Percentiles rank a stretch among this genome's conserved stretches.
phyloP scores from a whole-genome alignment of 257 asterid genomes.

The Ilex asprella region DNA sequence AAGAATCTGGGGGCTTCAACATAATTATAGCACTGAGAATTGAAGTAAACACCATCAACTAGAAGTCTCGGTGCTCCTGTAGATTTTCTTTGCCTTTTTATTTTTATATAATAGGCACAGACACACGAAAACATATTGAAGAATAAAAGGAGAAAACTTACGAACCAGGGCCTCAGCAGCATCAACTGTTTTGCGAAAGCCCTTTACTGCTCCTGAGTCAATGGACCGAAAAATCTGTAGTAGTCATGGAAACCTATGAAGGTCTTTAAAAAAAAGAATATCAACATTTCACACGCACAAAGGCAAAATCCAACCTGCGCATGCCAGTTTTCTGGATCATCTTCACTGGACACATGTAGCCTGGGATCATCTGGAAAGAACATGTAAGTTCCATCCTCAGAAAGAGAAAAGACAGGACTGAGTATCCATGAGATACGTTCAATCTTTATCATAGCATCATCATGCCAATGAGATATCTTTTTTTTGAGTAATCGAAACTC shows the following conservation, averaged over 20 bases:
- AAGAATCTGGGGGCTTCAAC: not conserved
- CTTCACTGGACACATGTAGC: constrained; percentile 46
- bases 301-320: constrained; percentile 58
- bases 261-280: constrained; percentile 12
- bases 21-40: too few relatives aligned
- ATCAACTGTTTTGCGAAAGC: constrained; percentile 60
- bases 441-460: constrained; percentile 85
- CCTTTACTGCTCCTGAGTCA: constrained; percentile 83
- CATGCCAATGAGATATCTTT: constrained; percentile 62
- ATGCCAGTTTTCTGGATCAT: constrained; percentile 75
- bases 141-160: constrained; percentile 4
- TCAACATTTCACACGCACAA: constrained; percentile 16
- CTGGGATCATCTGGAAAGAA: constrained; percentile 50
- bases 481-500: constrained; percentile 75
- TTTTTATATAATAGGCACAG: not conserved
- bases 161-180: constrained; percentile 56
- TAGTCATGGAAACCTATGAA: constrained; percentile 13
- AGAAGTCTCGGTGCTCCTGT: too few relatives aligned
- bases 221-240: constrained; percentile 86
- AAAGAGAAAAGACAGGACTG: constrained; percentile 51
- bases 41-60: too few relatives aligned
- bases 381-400: constrained; percentile 41
- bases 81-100: too few relatives aligned
- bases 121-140: constrained; percentile 8
- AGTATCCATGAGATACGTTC: constrained; percentile 95